Base-by-base conservation (phyloP, 306 rosid species). In the Gastrolobium bilobum region DNA sequence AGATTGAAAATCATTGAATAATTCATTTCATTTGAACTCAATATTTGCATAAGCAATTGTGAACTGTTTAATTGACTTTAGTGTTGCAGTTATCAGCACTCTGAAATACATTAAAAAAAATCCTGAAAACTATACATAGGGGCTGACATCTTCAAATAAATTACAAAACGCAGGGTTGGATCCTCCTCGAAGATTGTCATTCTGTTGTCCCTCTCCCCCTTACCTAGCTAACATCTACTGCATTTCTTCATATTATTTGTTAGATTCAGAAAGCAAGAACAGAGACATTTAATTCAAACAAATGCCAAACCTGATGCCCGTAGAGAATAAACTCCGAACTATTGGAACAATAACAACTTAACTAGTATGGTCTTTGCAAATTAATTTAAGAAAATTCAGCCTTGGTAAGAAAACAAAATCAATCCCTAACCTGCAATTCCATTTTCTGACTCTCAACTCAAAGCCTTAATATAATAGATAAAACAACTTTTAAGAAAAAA, bases 271-370 rank as follows among this genome's bases (percentile, higher is more conserved):
- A 39, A 56, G 26, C 37, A 20, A 65, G 37, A 63, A 65, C 46
- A 44, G 51, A 83, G 31, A 51, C 39, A 42, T 30, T 37, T 34
- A 60, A 35, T 11, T 60, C 65, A 57, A 42, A 7, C 61, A 62
- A 20, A 66, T 6, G 58, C 61, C 40, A 66, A 37, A 73, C 60
- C 51, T 2, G 67, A 65, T 35, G 46, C 44, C 50, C 52, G 61
- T 68, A 4, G 40, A 59, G 43, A 76, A 20, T 37, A 71, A 66
- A 64, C 7, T 70, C 60, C 6, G 46, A 76, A 76, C 34, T 54
- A 76, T 63, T 61, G 61, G 10, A 84, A 71, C n/a, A 54, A 35
- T 10, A 78, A 43, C 47, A 77, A 53, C 81, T 56, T 47, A 48
- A 51, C 68, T 69, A 7, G 52, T n/a, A 37, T 70, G 52, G 29